Conservation (phyloP, 768 basidiomycete genomes). For the Mycena rebaudengoi region DNA sequence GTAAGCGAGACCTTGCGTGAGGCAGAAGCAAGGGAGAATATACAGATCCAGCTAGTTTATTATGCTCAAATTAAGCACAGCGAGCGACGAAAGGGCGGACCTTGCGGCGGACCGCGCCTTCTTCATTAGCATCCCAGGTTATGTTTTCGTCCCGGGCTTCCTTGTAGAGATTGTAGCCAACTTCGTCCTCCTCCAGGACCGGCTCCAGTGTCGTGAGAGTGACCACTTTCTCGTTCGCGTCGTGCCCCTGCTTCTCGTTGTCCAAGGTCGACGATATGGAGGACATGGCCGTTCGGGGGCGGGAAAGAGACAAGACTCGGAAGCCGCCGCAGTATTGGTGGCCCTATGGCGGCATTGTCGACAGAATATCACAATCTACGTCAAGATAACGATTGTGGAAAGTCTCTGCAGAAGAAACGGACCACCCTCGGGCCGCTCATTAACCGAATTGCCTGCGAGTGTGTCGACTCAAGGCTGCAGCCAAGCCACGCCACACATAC, state of each 20-base stretch:
- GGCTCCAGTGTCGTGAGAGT: conserved; percentile 13
- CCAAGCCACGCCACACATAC: too few species aligned
- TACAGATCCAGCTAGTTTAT: conserved; percentile 30
- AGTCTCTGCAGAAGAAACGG: too few species aligned
- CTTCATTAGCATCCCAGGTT: conserved; percentile 19
- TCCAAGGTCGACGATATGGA: conserved; percentile 7
- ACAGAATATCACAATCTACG: too few species aligned
- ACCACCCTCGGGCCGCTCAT: too few species aligned
- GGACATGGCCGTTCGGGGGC: conserved; percentile 8
- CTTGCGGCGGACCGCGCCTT: conserved; percentile 25
- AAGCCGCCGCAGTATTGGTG: too few species aligned
- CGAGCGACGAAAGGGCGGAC: not conserved
- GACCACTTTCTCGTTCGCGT: not conserved
- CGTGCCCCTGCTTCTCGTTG: not conserved
- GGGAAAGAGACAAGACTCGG: too few species aligned
- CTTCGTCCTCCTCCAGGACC: conserved; percentile 21
- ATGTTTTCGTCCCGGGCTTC: conserved; percentile 16
- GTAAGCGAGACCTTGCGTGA: conserved; percentile 38
- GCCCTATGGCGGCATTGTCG: too few species aligned
- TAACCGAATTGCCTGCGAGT: too few species aligned
- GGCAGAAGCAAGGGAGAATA: conserved; percentile 38
- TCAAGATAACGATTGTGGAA: too few species aligned
- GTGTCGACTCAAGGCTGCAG: too few species aligned
- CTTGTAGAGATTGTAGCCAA: conserved; percentile 25
- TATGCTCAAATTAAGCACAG: too few species aligned